Base-by-base conservation (phyloP, 257 asterid genomes). In the Plantago ovata region DNA sequence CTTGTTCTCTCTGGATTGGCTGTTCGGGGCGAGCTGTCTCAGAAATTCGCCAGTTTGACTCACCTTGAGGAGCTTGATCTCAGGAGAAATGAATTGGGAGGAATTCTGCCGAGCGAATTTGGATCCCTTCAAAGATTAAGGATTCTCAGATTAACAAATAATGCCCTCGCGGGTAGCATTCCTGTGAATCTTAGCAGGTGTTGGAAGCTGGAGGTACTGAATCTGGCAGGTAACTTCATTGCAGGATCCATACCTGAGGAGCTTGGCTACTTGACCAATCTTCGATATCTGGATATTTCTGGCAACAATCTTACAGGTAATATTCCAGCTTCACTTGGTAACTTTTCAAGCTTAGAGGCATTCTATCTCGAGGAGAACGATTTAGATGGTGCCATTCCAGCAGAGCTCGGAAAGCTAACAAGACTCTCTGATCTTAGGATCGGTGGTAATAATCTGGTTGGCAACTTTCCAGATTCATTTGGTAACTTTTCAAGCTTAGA, bases 271-370 rank as follows among this genome's bases (percentile, higher is more conserved):
- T 38, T 75, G 36, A 64, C 32, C 52, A 63, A 68, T 46, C 78
- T 72, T 38, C 46, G 38, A 6, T 1, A 38, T n/a, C 60, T 71
- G 67, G 66, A 50, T 22, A 45, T 75, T 16, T 47, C 28, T 7
- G 39, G 68, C 62, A 75, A 75, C 61, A 71, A 75, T 57, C 65
- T 65, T 3, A 76, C 78, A 7, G 82, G 78, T 10, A 40, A 47
- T 6, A 58, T 76, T 33, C 76, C 76, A 0, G 19, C 63, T 57
- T 76, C 75, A 23, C 46, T 65, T 23, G 82, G 79, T 0, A 72
- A 72, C 65, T 65, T 72, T 38, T 64, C 76, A n/a, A 69, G 49
- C 33, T 20, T 72, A 44, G 65, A 23, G 57, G 46, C 61, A 57
- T 72, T 14, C 47, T 24, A 68, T 58, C 65, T 69, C 19, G 55